Evolutionary conservation across 495 filamentous ascomycete genomes (phyloP).

Genomic region (Trichodelitschia bisporula): DNA sequence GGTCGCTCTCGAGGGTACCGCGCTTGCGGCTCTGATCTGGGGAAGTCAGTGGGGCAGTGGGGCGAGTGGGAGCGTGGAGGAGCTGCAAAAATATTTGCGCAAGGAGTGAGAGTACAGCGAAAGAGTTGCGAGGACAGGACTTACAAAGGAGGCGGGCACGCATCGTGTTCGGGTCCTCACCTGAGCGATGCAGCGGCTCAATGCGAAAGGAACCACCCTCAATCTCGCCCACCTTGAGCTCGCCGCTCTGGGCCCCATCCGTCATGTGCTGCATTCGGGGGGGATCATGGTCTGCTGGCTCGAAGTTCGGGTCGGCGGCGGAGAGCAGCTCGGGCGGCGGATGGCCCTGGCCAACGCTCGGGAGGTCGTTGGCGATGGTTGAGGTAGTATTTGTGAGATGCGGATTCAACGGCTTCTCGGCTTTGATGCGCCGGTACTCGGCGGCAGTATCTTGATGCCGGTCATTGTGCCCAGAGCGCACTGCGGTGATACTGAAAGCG

Average conservation of each 20-base stretch:
- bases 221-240: conserved; percentile 78
- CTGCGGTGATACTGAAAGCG: too few species aligned
- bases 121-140: conserved; percentile 19
- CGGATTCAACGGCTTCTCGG: conserved; percentile 30
- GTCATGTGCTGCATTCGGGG: conserved; percentile 31
- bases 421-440: conserved; percentile 27
- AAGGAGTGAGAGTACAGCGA: not conserved
- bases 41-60: conserved; percentile 3
- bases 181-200: conserved; percentile 57
- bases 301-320: conserved; percentile 29
- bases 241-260: conserved; percentile 31
- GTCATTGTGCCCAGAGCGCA: too few species aligned
- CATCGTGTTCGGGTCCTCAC: conserved; percentile 64
- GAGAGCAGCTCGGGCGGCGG: conserved; percentile 35
- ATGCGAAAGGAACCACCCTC: conserved; percentile 71
- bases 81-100: not conserved
- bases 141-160: conserved; percentile 72
- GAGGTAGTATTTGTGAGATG: conserved; percentile 37
- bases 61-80: not conserved
- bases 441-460: conserved; percentile 18
- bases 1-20: conserved; percentile 84
- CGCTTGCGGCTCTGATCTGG: conserved; percentile 90
- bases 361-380: conserved; percentile 37
- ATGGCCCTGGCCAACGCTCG: conserved; percentile 27
- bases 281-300: conserved; percentile 32